phyloP scores from a whole-genome alignment of 2,329 filamentous ascomycete genomes.

The Penicillium rolfsii region DNA sequence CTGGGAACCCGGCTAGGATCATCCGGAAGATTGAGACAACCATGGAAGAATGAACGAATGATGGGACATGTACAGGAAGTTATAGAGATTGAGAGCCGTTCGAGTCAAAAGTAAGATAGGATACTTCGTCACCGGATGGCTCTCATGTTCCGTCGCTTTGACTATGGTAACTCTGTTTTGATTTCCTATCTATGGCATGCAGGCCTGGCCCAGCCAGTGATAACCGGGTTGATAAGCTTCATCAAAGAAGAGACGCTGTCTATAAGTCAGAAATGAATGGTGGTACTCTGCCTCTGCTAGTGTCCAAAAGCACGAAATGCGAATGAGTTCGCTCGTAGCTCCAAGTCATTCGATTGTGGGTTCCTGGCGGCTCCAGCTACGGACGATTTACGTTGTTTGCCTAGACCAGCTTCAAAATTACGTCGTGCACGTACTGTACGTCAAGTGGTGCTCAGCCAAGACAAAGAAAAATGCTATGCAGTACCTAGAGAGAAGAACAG shows the following conservation, averaged over 20 bases:
- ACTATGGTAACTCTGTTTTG: constrained; percentile 1
- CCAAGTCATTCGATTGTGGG: background rate
- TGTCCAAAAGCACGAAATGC: background rate
- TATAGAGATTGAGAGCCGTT: no score
- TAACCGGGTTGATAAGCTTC: constrained; percentile 4
- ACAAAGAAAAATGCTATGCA: background rate
- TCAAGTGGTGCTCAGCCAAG: background rate
- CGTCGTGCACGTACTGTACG: no score
- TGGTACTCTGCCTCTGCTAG: background rate
- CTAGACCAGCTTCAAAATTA: background rate
- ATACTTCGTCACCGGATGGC: background rate
- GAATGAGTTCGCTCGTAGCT: background rate
- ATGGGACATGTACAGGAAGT: background rate
- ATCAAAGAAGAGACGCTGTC: background rate
- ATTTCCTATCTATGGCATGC: constrained; percentile 17
- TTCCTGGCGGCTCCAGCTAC: background rate
- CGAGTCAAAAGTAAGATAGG: no score
- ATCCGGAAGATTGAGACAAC: constrained; percentile 46
- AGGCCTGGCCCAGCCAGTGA: constrained; percentile 14
- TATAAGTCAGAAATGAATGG: background rate
- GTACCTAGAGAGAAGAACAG: background rate
- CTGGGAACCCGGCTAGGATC: constrained; percentile 47
- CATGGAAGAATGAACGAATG: constrained; percentile 25
- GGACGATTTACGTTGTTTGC: constrained; percentile 5
- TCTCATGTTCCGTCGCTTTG: background rate